These are phyloP conservation scores for Arachnomyces sp. DNA, from an alignment of 2,329 filamentous ascomycete species.

Conservation along the genomic window DNA sequence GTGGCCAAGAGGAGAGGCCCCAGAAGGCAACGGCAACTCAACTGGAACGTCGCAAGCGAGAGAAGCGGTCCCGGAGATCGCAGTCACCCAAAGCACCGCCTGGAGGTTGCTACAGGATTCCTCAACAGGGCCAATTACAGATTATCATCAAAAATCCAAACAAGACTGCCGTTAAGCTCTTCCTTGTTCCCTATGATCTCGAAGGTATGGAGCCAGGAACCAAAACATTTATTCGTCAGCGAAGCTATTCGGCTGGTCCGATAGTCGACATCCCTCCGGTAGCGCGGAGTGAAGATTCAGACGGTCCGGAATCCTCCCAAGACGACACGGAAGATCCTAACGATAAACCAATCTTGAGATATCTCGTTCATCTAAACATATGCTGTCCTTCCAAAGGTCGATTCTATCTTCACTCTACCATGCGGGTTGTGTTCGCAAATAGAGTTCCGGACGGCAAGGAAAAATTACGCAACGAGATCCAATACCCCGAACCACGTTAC, in stretches of 20 bases:
- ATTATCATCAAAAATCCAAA: constrained; percentile 98
- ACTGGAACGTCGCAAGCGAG: constrained; percentile 38
- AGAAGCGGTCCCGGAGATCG: constrained; percentile 55
- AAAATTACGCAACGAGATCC: constrained; percentile 80
- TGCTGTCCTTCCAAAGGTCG: constrained; percentile 77
- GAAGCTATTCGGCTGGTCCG: constrained; percentile 81
- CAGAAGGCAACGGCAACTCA: constrained; percentile 15
- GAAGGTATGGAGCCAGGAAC: constrained; percentile 86
- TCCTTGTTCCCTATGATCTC: constrained; percentile 87
- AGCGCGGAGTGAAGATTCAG: constrained; percentile 39
- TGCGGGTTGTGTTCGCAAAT: constrained; percentile 94
- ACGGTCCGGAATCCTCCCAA: constrained; percentile 48
- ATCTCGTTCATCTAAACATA: constrained; percentile 87
- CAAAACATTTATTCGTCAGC: constrained; percentile 92
- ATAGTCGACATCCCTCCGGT: constrained; percentile 63
- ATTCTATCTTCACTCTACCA: constrained; percentile 83
- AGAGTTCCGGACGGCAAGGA: constrained; percentile 93
- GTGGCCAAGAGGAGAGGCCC: constrained; percentile 8
- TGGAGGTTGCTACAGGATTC: constrained; percentile 87
- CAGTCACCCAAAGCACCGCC: constrained; percentile 61
- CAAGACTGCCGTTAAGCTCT: constrained; percentile 95
- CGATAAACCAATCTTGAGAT: constrained; percentile 67
- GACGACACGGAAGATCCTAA: constrained; percentile 31
- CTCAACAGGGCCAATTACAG: constrained; percentile 86
- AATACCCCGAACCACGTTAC: constrained; percentile 79